Conservation (phyloP, 345 rosid genomes). For the Populus alba region DNA sequence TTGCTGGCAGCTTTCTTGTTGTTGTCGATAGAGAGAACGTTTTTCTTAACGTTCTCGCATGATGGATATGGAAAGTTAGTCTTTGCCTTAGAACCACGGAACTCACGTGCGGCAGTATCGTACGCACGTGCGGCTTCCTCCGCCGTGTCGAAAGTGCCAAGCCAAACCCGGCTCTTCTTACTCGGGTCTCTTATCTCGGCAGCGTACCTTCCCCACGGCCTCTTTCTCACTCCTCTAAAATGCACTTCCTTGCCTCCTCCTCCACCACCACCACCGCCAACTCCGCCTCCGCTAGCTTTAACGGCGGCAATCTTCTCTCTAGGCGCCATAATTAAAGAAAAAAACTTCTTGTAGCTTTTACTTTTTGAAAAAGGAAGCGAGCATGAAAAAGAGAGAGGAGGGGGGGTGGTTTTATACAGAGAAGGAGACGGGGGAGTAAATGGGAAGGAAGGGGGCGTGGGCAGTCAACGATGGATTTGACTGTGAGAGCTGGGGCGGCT, state of each 20-base stretch:
- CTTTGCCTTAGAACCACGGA: slow-evolving; percentile 83
- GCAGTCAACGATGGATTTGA: slow-evolving; percentile 42
- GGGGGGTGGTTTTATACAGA: slow-evolving; percentile 27
- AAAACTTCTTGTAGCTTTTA: neutral
- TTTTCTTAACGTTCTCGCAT: slow-evolving; percentile 16
- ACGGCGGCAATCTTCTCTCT: slow-evolving; percentile 34
- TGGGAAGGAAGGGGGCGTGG: neutral
- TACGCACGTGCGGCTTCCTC: slow-evolving; percentile 81
- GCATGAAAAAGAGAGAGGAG: neutral
- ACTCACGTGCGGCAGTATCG: slow-evolving; percentile 56
- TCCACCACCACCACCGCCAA: slow-evolving; percentile 5
- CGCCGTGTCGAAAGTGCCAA: slow-evolving; percentile 79
- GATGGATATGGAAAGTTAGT: slow-evolving; percentile 50
- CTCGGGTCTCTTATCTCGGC: slow-evolving; percentile 86
- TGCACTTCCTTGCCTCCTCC: slow-evolving; percentile 38
- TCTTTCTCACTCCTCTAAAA: slow-evolving; percentile 82
- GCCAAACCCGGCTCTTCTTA: slow-evolving; percentile 76
- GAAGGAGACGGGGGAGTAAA: slow-evolving; percentile 5
- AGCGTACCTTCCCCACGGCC: slow-evolving; percentile 88
- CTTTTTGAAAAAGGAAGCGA: neutral
- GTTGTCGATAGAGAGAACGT: neutral
- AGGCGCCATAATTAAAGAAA: slow-evolving; percentile 42
- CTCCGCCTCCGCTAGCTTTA: slow-evolving; percentile 19
- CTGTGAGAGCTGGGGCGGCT: slow-evolving; percentile 39
- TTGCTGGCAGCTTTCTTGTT: neutral